phyloP scores from a whole-genome alignment of 208 protist genomes.

The Crithidia bombi region DNA sequence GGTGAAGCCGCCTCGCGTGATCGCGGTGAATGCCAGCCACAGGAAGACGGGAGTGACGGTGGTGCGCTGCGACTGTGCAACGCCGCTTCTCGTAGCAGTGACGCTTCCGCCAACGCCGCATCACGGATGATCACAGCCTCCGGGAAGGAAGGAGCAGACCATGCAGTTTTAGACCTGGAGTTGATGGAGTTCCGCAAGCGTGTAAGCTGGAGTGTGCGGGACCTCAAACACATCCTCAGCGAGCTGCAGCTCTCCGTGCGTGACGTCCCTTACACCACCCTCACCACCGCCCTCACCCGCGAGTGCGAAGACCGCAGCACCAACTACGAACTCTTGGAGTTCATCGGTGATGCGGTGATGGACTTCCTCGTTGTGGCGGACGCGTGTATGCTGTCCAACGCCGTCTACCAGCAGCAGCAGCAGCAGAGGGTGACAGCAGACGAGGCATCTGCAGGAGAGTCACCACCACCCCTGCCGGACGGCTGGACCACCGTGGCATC shows the following conservation, averaged over 20 bases:
- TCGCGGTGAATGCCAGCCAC: neutral
- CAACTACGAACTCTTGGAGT: conserved; percentile 77
- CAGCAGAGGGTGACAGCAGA: neutral
- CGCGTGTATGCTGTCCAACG: conserved; percentile 30
- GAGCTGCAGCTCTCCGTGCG: conserved; percentile 20
- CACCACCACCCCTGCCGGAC: neutral
- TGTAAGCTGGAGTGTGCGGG: conserved; percentile 14
- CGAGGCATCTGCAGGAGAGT: neutral
- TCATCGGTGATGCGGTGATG: conserved; percentile 75
- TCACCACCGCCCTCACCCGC: conserved; percentile 50
- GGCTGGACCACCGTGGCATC: conserved; percentile 10
- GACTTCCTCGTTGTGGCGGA: conserved; percentile 63
- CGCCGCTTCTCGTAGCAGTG: neutral
- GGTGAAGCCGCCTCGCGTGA: conserved; percentile 11
- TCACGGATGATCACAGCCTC: no score
- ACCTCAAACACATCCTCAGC: conserved; percentile 22
- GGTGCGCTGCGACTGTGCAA: neutral
- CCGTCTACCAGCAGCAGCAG: neutral
- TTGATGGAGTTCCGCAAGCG: conserved; percentile 29
- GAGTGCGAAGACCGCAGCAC: conserved; percentile 47
- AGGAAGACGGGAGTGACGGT: neutral
- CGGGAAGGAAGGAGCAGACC: neutral
- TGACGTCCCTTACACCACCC: conserved; percentile 17
- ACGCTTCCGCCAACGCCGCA: neutral
- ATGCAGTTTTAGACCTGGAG: conserved; percentile 4